phyloP scores from a whole-genome alignment of 2,329 filamentous ascomycete species.

The Bipolaris oryzae region DNA sequence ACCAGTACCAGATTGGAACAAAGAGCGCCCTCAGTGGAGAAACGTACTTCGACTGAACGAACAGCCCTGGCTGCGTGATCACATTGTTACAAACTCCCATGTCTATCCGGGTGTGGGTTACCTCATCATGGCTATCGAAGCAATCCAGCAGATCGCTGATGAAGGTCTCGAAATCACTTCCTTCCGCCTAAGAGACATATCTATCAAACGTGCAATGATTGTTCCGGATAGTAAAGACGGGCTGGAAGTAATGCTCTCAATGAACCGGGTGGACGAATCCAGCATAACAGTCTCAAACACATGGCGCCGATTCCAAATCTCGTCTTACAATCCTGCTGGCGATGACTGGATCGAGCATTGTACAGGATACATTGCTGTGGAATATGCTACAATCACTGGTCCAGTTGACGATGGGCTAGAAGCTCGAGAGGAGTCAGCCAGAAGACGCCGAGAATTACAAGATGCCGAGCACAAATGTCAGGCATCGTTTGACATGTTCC shows the following conservation, averaged over 20 bases:
- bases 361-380: neutral
- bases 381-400: neutral
- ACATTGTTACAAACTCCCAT: conserved; percentile 22
- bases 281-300: neutral
- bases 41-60: conserved; percentile 19
- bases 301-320: conserved; percentile 3
- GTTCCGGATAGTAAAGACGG: conserved; percentile 1
- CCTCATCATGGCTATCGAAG: conserved; percentile 11
- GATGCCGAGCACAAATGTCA: conserved; percentile 1
- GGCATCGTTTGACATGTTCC: conserved; percentile 1
- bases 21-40: conserved; percentile 4
- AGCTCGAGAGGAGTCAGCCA: neutral
- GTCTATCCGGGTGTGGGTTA: conserved; percentile 13
- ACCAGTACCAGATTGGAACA: conserved; percentile 1
- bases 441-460: neutral
- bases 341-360: conserved; percentile 4
- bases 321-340: conserved; percentile 3
- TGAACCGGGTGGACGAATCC: conserved; percentile 2
- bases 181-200: conserved; percentile 1
- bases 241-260: neutral
- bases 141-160: conserved; percentile 8
- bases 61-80: conserved; percentile 17
- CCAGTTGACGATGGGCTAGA: neutral
- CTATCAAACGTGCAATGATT: conserved; percentile 1
- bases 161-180: neutral